These are phyloP conservation scores for Pholiota microspora DNA, from an alignment of 768 basidiomycete species.

Conservation along the genomic window DNA sequence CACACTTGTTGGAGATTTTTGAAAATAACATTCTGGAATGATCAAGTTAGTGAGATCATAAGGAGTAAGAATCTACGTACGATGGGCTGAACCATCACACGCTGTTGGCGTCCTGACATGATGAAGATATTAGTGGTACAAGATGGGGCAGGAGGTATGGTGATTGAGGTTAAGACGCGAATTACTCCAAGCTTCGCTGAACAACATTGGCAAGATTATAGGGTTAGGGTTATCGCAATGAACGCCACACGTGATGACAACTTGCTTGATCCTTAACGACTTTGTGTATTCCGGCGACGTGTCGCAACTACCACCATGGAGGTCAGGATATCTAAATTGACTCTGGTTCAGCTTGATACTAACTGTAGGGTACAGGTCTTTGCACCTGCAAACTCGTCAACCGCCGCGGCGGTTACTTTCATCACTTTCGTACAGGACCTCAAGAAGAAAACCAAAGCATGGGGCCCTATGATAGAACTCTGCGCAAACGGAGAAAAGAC, in stretches of 20 bases:
- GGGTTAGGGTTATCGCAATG: slow-evolving; percentile 17
- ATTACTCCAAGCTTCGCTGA: slow-evolving; percentile 6
- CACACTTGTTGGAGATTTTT: slow-evolving; percentile 89
- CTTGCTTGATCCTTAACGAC: slow-evolving; percentile 4
- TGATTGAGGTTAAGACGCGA: slow-evolving; percentile 12
- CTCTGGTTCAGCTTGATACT: slow-evolving; percentile 10
- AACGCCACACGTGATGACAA: slow-evolving; percentile 21
- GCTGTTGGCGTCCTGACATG: slow-evolving; percentile 92
- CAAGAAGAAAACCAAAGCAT: slow-evolving; percentile 94
- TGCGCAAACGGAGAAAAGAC: slow-evolving; percentile 97
- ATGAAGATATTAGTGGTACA: slow-evolving; percentile 23
- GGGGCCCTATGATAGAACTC: slow-evolving; percentile 94
- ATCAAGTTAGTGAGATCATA: slow-evolving; percentile 8
- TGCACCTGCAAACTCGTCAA: slow-evolving; percentile 83
- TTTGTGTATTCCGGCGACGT: slow-evolving; percentile 29
- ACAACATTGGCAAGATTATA: background rate
- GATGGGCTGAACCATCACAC: slow-evolving; percentile 99
- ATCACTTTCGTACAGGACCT: slow-evolving; percentile 99
- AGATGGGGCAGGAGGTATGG: slow-evolving; percentile 13
- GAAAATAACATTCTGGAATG: slow-evolving; percentile 87
- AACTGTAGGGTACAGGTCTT: slow-evolving; percentile 43
- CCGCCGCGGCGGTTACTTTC: slow-evolving; percentile 96
- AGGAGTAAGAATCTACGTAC: slow-evolving; percentile 45
- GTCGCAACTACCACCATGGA: slow-evolving; percentile 40
- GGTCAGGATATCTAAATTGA: slow-evolving; percentile 25